phyloP scores from a whole-genome alignment of 495 filamentous ascomycete genomes.

The Peziza echinospora region DNA sequence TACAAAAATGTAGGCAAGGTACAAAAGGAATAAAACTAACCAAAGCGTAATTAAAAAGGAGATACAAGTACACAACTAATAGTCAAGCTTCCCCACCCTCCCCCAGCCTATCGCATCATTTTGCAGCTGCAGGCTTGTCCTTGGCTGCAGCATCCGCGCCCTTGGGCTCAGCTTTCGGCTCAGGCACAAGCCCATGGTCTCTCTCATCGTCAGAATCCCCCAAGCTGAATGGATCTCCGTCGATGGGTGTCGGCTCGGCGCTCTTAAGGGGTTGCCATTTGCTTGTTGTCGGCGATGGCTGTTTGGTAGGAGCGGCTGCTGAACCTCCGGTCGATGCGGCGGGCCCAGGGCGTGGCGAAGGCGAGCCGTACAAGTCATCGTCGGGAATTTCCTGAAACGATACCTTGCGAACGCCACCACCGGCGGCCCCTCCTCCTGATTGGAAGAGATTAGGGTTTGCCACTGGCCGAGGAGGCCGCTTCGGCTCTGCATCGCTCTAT shows the following conservation, averaged over 20 bases:
- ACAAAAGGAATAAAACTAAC: too few species aligned
- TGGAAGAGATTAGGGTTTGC: slow-evolving; percentile 68
- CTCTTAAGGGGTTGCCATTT: slow-evolving; percentile 93
- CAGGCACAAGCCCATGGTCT: slow-evolving; percentile 32
- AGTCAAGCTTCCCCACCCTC: too few species aligned
- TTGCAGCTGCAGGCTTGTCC: too few species aligned
- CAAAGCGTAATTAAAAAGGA: too few species aligned
- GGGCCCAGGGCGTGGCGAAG: slow-evolving; percentile 32
- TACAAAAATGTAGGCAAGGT: too few species aligned
- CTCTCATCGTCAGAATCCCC: slow-evolving; percentile 92
- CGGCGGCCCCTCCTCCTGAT: slow-evolving; percentile 40
- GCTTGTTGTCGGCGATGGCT: slow-evolving; percentile 23
- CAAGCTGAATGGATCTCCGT: slow-evolving; percentile 89
- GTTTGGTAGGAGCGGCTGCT: slow-evolving; percentile 9
- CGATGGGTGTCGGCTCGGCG: slow-evolving; percentile 71
- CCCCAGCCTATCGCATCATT: too few species aligned
- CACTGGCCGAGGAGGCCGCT: slow-evolving; percentile 38
- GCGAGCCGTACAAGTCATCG: slow-evolving; percentile 41
- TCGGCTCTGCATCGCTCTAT: slow-evolving; percentile 2
- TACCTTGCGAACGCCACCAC: slow-evolving; percentile 41
- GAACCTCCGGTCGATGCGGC: slow-evolving; percentile 1
- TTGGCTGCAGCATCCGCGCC: background rate
- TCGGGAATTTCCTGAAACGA: slow-evolving; percentile 55
- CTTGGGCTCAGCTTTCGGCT: background rate
- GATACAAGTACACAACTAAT: too few species aligned